Conservation (phyloP, 805 yeast species). For the Lipomyces spencermartinsiae region DNA sequence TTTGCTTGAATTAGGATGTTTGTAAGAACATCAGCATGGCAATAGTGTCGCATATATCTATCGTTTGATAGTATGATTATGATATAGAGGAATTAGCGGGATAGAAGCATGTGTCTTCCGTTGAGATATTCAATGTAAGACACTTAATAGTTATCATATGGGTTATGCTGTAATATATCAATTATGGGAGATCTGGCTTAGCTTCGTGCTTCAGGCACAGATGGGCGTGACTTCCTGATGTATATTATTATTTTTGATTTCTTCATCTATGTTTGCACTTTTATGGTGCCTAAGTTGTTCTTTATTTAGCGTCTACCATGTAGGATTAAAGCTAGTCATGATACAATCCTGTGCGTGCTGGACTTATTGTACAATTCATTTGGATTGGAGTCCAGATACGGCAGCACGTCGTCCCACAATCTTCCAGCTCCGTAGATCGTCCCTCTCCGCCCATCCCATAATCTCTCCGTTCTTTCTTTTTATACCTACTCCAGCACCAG, state of each 20-base stretch:
- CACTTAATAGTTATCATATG: neutral
- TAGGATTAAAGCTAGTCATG: neutral
- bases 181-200: too few species aligned
- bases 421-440: slow-evolving; percentile 37
- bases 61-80: neutral
- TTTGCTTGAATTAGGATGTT: slow-evolving; percentile 37
- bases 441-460: slow-evolving; percentile 30
- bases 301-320: neutral
- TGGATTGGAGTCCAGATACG: neutral
- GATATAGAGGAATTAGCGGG: neutral
- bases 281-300: neutral
- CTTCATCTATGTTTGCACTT: neutral
- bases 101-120: too few species aligned
- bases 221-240: neutral
- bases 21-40: slow-evolving; percentile 9
- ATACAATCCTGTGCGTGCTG: neutral
- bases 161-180: neutral
- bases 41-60: neutral
- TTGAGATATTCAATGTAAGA: neutral
- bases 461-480: slow-evolving; percentile 29
- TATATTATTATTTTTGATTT: neutral
- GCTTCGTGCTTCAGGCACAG: neutral
- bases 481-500: slow-evolving; percentile 26
- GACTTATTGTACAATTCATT: neutral
- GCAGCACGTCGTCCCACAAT: neutral